A percentile compares a stretch with the other conserved stretches of the same genome.
phyloP scores from a whole-genome alignment of 1,284 basidiomycete genomes.

The Chalciporus piperatoides region DNA sequence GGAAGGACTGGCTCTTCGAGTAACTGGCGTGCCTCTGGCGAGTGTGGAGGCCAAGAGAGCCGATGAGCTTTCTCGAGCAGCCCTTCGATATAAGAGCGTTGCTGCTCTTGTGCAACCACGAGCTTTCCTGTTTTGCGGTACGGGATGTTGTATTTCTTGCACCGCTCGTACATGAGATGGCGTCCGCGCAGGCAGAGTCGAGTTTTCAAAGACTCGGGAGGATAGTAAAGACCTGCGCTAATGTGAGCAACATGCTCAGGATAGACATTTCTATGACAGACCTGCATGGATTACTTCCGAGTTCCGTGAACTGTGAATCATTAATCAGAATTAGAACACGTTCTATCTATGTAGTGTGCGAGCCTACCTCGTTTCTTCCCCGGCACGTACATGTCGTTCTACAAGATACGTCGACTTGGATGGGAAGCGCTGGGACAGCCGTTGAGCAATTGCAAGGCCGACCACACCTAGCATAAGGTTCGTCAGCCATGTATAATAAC shows the following conservation, averaged over 20 bases:
- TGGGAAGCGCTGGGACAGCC: slow-evolving; percentile 65
- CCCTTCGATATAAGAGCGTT: slow-evolving; percentile 66
- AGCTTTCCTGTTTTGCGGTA: slow-evolving; percentile 83
- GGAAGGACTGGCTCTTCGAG: slow-evolving; percentile 46
- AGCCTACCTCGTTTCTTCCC: slow-evolving; percentile 79
- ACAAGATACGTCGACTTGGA: slow-evolving; percentile 79
- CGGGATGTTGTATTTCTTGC: slow-evolving; percentile 62
- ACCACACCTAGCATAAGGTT: slow-evolving; percentile 59
- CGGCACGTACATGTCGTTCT: slow-evolving; percentile 71
- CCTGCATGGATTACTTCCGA: slow-evolving; percentile 96
- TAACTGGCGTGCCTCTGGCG: slow-evolving; percentile 18
- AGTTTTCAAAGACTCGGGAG: slow-evolving; percentile 82
- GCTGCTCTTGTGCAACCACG: slow-evolving; percentile 69
- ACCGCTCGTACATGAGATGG: slow-evolving; percentile 80
- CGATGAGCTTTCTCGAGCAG: slow-evolving; percentile 63
- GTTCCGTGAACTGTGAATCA: slow-evolving; percentile 72
- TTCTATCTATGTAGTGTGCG: background rate
- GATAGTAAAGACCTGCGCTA: slow-evolving; percentile 75
- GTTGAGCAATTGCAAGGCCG: slow-evolving; percentile 84
- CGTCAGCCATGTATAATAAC: background rate
- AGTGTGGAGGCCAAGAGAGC: slow-evolving; percentile 51
- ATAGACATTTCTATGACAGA: slow-evolving; percentile 24
- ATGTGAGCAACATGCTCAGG: background rate
- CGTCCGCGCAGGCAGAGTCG: slow-evolving; percentile 85
- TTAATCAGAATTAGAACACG: background rate